Percentiles rank a stretch among this genome's conserved stretches.
phyloP scores from a whole-genome alignment of 1,284 basidiomycete species.

The Porodaedalea pini region DNA sequence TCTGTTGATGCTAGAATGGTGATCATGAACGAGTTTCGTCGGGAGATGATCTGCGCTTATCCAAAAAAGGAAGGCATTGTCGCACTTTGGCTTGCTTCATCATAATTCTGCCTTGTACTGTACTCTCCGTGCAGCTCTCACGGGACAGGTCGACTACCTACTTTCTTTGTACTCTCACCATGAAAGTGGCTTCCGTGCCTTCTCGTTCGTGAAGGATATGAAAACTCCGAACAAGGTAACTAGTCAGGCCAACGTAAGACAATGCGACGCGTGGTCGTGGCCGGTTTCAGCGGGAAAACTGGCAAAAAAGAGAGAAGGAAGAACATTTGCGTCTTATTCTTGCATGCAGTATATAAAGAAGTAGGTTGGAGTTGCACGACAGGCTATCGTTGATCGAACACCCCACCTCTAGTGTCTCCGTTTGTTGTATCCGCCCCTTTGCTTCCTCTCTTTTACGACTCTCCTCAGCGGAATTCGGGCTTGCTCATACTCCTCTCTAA shows the following conservation, averaged over 20 bases:
- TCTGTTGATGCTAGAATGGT: too few species aligned
- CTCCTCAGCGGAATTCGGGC: background rate
- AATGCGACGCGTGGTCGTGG: background rate
- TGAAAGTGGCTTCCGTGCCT: background rate
- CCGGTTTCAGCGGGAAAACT: background rate
- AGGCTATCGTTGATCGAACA: conserved; percentile 16
- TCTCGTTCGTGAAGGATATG: background rate
- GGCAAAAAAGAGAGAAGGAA: background rate
- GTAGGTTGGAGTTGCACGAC: background rate
- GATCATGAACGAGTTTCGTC: too few species aligned
- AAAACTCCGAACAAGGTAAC: background rate
- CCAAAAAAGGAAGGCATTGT: conserved; percentile 5
- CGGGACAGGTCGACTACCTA: too few species aligned
- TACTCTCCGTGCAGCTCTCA: too few species aligned
- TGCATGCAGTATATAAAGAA: background rate
- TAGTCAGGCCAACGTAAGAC: background rate
- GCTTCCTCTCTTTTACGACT: background rate
- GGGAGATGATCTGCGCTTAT: too few species aligned
- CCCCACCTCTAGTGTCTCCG: background rate
- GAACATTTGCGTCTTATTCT: background rate
- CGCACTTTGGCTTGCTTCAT: background rate
- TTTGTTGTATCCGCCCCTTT: background rate
- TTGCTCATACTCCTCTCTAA: background rate
- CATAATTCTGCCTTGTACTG: background rate
- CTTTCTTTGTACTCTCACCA: background rate